Evolutionary conservation across 441 rosid genomes (phyloP), one percentile per base, ranked within the genome.

Genomic region (Populus hybrid): DNA sequence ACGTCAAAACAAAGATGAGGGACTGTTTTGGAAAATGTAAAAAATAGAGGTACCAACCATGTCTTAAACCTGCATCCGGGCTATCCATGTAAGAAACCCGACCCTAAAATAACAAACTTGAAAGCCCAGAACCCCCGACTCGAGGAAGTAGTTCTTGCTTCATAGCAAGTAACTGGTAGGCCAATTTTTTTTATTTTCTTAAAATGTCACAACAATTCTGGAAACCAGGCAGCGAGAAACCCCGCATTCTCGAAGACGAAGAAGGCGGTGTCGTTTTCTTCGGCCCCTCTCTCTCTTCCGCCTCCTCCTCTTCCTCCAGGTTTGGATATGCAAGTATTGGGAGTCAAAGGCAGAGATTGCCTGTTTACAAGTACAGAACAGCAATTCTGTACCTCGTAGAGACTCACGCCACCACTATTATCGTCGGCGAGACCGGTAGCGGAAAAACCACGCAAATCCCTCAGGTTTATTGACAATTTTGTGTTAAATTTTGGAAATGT

Each of bases 381-480:
- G 87, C 91, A 14, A 90, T 96, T 85, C 86, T 94, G 28, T 96
- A 96, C 84, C 81, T 94, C 85, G 96, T 91, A 74, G 98, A 94
- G 88, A 86, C 89, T 82, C 95, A 89, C 72, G 98, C 92, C 30
- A 93, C 98, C n/a, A 93, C 97, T 70, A 82, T 96, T 54, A 77
- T 96, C 46, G 98, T 94, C 74, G 99, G 98, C 30, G 99, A 96
- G 86, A 96, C 98, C 46, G 99, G 99, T 8, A 94, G 99, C 79
- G 99, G 99, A 67, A 96, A 94, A 87, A 96, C 99, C 77, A 96
- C 98, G 8, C 98, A 92, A 82, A 94, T 94, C 78, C 97, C 98
- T 69, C 99, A 96, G 98, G 98, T 96, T 79, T 77, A 40, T 81
- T 46, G 20, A 14, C 20, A 57, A 35, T 20, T 54, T 35, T 32